A percentile compares a stretch with the other conserved stretches of the same genome.
Conservation (phyloP, 139 green algal species). For the Coccomyxa sp. region DNA sequence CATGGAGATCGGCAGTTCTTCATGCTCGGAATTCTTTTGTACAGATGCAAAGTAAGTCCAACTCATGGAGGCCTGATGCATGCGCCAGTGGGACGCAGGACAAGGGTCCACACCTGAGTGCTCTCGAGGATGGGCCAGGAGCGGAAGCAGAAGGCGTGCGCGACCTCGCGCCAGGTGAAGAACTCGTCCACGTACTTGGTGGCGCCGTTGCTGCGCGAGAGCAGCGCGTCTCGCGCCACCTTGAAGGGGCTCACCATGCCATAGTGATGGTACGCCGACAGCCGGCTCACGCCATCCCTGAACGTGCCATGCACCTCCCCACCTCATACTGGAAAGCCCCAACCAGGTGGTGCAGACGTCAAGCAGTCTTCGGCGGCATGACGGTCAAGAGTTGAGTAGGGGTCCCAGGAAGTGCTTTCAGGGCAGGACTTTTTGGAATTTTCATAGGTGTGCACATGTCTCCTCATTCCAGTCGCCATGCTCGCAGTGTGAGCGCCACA, state of each 20-base stretch:
- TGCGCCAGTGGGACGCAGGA: no score
- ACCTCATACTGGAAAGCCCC: not conserved
- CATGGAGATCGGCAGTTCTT: no score
- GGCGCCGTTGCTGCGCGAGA: constrained; percentile 4
- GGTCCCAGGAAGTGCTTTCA: not conserved
- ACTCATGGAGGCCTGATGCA: no score
- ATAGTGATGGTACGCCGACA: constrained; percentile 20
- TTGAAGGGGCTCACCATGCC: constrained; percentile 33
- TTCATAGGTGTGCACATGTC: not conserved
- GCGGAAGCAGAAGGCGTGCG: constrained; percentile 16
- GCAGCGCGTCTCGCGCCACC: constrained; percentile 12
- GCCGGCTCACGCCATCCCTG: constrained; percentile 13
- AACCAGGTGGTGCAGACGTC: not conserved
- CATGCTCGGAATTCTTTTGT: no score
- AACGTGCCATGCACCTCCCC: not conserved
- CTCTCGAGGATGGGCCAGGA: constrained; percentile 9
- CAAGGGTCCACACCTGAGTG: not conserved
- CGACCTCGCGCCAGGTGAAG: constrained; percentile 24
- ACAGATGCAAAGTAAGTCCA: no score
- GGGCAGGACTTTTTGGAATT: not conserved
- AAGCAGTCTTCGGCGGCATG: not conserved
- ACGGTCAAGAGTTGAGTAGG: not conserved
- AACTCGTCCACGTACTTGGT: constrained; percentile 30
- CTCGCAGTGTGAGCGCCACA: no score
- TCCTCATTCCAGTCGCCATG: not conserved